Conservation (phyloP, 495 filamentous ascomycete species). For the Penicillium macrosclerotiorum region DNA sequence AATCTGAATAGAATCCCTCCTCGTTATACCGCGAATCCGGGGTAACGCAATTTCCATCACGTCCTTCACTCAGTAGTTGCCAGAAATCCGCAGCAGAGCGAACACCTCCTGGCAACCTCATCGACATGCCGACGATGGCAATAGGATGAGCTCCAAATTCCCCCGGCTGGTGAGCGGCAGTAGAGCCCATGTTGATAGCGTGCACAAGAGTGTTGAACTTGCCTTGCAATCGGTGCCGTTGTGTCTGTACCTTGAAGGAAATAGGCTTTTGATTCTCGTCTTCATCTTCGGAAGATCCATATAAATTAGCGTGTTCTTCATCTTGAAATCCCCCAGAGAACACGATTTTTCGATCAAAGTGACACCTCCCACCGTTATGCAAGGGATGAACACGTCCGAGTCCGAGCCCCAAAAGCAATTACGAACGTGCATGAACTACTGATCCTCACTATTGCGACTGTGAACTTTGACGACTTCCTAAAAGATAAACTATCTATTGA, state of each 20-base stretch:
- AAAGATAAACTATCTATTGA: not conserved
- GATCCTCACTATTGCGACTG: not conserved
- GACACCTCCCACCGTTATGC: not conserved
- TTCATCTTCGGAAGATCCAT: too few species aligned
- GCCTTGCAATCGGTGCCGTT: not conserved
- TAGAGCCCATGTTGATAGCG: not conserved
- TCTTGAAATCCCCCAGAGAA: not conserved
- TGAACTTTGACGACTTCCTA: not conserved
- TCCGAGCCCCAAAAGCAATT: not conserved
- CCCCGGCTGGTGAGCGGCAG: not conserved
- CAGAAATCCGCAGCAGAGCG: conserved; percentile 30
- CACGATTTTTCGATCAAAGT: not conserved
- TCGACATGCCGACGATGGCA: conserved; percentile 46
- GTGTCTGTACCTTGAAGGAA: too few species aligned
- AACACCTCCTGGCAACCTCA: conserved; percentile 45
- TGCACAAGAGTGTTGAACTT: not conserved
- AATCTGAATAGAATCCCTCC: conserved; percentile 15
- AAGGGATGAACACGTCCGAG: not conserved
- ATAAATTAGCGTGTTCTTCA: too few species aligned
- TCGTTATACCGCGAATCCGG: conserved; percentile 34
- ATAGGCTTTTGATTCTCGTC: too few species aligned
- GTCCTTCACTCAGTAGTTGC: conserved; percentile 37
- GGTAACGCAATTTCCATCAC: conserved; percentile 29
- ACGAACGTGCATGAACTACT: conserved; percentile 1
- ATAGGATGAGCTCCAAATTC: conserved; percentile 17